These are phyloP conservation scores for Aspergillus haitiensis DNA, from an alignment of 495 filamentous ascomycete genomes.

Conservation along the genomic window DNA sequence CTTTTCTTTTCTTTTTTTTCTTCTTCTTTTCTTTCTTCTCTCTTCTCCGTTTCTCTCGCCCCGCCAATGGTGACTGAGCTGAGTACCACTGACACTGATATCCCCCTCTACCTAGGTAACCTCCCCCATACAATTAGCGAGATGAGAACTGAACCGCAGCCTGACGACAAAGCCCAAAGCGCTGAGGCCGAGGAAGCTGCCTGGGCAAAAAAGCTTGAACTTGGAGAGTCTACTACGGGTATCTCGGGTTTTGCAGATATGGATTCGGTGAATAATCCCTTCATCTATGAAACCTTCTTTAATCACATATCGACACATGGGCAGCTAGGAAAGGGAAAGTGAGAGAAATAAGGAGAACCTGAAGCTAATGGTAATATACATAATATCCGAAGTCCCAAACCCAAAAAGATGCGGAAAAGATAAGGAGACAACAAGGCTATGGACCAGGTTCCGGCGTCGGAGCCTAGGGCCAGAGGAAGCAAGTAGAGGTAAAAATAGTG, in stretches of 20 bases:
- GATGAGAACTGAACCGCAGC: conserved; percentile 20
- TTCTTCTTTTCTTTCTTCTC: too few species aligned
- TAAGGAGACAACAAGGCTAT: conserved; percentile 60
- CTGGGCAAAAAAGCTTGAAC: conserved; percentile 33
- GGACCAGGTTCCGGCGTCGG: conserved; percentile 58
- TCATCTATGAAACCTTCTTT: conserved; percentile 11
- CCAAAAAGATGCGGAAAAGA: conserved; percentile 42
- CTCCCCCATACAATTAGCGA: conserved; percentile 36
- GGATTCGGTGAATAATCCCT: conserved; percentile 34
- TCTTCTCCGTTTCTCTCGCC: too few species aligned
- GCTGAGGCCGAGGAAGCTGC: conserved; percentile 28
- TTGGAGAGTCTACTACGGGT: conserved; percentile 24
- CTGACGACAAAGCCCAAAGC: conserved; percentile 9
- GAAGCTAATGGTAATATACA: conserved; percentile 51
- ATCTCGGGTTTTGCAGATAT: conserved; percentile 28
- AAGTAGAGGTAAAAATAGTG: conserved; percentile 16
- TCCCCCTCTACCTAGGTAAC: conserved; percentile 18
- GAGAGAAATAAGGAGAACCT: conserved; percentile 26
- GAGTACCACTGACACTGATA: too few species aligned
- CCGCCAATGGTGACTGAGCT: too few species aligned
- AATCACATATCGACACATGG: background rate
- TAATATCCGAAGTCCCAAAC: conserved; percentile 38
- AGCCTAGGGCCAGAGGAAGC: conserved; percentile 37
- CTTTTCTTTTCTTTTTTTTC: too few species aligned
- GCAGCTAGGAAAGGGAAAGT: too few species aligned